phyloP scores from a whole-genome alignment of 202 grass and related monocot species.

The Setaria italica region DNA sequence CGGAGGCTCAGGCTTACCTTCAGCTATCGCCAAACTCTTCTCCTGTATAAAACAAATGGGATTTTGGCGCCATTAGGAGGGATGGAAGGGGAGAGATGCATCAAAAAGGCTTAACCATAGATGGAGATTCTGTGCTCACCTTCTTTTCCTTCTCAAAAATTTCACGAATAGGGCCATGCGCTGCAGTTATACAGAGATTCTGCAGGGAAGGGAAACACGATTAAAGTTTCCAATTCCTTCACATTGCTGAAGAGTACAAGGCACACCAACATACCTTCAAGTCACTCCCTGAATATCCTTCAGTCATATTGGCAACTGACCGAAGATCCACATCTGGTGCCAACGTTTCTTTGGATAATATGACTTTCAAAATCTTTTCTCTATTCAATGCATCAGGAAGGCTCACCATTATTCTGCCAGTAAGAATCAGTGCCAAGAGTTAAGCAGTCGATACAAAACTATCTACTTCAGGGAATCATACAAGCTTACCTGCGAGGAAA shows the following conservation, averaged over 20 bases:
- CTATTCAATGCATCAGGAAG: slow-evolving; percentile 76
- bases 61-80: background rate
- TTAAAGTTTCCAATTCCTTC: slow-evolving; percentile 5
- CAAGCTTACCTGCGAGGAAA: slow-evolving; percentile 76
- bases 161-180: slow-evolving; percentile 57
- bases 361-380: slow-evolving; percentile 73
- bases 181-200: slow-evolving; percentile 72
- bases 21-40: slow-evolving; percentile 42
- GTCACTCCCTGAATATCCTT: slow-evolving; percentile 86
- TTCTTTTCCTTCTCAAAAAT: slow-evolving; percentile 69
- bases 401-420: slow-evolving; percentile 82
- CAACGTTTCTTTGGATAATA: slow-evolving; percentile 70
- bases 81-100: background rate
- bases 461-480: background rate
- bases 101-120: background rate
- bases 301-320: slow-evolving; percentile 68
- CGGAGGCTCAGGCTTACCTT: slow-evolving; percentile 61
- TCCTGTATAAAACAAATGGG: slow-evolving; percentile 47
- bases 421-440: slow-evolving; percentile 36
- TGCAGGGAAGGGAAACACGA: slow-evolving; percentile 36
- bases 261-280: slow-evolving; percentile 62
- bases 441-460: slow-evolving; percentile 26
- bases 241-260: slow-evolving; percentile 25
- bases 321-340: slow-evolving; percentile 58
- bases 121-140: slow-evolving; percentile 40